phyloP scores from a whole-genome alignment of 176 grass and related monocot species.

The Stipa capillata region DNA sequence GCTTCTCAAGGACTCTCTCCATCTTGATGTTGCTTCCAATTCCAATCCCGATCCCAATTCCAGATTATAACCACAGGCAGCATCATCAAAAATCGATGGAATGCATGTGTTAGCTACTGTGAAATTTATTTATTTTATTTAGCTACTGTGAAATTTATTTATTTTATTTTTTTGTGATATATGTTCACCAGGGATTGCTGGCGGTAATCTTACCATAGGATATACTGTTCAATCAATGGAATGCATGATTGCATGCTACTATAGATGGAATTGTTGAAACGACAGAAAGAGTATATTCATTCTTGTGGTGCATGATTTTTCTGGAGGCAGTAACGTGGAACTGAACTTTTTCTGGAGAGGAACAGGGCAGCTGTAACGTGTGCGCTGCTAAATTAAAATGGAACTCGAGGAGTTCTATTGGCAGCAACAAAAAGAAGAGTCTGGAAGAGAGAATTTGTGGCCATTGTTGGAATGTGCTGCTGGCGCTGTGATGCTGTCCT shows the following conservation, averaged over 20 bases:
- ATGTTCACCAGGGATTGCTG: background rate
- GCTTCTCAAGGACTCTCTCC: constrained; percentile 43
- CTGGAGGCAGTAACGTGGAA: background rate
- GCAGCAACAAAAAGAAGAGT: background rate
- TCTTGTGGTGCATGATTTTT: background rate
- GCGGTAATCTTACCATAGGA: too few relatives aligned
- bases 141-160: too few relatives aligned
- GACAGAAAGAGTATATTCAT: background rate
- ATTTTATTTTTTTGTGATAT: background rate
- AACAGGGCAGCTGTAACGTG: background rate
- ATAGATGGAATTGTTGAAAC: background rate
- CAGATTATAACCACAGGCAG: constrained; percentile 29
- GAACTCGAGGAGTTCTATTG: background rate
- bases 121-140: too few relatives aligned
- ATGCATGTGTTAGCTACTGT: background rate
- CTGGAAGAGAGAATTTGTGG: background rate
- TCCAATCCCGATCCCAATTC: constrained; percentile 8
- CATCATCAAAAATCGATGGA: background rate
- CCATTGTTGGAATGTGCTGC: background rate
- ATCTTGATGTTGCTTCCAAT: background rate
- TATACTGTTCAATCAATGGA: too few relatives aligned
- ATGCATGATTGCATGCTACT: too few relatives aligned
- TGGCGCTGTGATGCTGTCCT: background rate
- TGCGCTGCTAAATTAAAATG: too few relatives aligned
- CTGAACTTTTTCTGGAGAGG: background rate